These are phyloP conservation scores for Monosporascus ibericus DNA, from an alignment of 2,329 filamentous ascomycete species.

Conservation along the genomic window DNA sequence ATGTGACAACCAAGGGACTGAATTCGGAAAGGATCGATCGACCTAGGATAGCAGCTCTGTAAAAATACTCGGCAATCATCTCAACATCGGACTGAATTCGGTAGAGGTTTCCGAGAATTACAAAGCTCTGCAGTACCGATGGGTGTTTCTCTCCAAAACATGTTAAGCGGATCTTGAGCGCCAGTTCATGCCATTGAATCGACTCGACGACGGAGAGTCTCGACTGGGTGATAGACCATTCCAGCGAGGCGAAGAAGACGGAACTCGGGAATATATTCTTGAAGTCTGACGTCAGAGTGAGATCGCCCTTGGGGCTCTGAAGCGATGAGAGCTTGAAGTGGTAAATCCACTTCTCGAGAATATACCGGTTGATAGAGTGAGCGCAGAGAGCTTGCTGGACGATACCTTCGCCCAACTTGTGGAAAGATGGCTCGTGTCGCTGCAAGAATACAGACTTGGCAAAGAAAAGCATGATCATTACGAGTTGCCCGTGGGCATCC, in stretches of 20 bases:
- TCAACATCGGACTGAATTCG: conserved; percentile 15
- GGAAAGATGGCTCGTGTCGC: conserved; percentile 22
- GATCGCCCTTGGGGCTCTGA: conserved; percentile 18
- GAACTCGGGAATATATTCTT: conserved; percentile 30
- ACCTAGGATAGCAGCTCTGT: conserved; percentile 27
- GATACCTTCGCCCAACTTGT: conserved; percentile 17
- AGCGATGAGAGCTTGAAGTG: conserved; percentile 31
- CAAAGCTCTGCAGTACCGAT: conserved; percentile 30
- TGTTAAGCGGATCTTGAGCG: conserved; percentile 28
- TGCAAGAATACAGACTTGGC: conserved; percentile 22
- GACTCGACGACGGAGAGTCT: conserved; percentile 15
- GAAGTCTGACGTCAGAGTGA: conserved; percentile 26
- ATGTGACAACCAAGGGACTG: conserved; percentile 27
- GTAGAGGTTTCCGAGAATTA: conserved; percentile 30
- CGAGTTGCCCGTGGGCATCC: conserved; percentile 29
- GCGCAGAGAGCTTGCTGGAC: conserved; percentile 20
- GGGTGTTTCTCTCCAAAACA: conserved; percentile 31
- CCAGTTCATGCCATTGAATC: conserved; percentile 25
- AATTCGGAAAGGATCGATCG: conserved; percentile 25
- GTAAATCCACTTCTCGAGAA: conserved; percentile 29
- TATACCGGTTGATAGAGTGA: conserved; percentile 28
- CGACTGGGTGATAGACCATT: conserved; percentile 26
- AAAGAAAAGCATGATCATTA: conserved; percentile 29
- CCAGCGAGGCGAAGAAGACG: conserved; percentile 29
- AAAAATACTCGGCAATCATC: conserved; percentile 28